Percentiles rank a stretch among this genome's conserved stretches.
These are phyloP conservation scores for Verticillium nonalfalfae DNA, from an alignment of 2,329 filamentous ascomycete genomes.

Conservation along the genomic window DNA sequence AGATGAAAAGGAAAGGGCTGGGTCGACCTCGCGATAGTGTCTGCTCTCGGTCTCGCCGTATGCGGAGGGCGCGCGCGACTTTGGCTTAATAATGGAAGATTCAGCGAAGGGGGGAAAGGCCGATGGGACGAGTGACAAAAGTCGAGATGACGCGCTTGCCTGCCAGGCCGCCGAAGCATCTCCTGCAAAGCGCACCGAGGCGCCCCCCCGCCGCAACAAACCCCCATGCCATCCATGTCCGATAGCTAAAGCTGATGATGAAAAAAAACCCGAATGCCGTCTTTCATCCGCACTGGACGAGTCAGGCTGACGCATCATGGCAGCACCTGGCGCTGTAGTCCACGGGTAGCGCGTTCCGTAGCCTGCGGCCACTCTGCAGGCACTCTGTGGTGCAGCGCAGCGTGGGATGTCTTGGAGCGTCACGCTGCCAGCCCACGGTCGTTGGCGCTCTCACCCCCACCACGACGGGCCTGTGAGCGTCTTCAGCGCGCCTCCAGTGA, in stretches of 20 bases:
- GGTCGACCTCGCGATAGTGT: background rate
- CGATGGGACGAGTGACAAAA: constrained; percentile 3
- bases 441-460: background rate
- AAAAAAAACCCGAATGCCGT: background rate
- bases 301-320: background rate
- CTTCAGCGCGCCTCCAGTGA: background rate
- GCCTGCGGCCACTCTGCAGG: background rate
- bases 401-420: background rate
- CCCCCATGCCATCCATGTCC: background rate
- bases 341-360: background rate
- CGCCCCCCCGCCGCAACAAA: background rate
- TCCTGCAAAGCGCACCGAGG: background rate
- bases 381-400: background rate
- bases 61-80: background rate
- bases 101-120: constrained; percentile 10
- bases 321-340: background rate
- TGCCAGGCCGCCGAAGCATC: background rate
- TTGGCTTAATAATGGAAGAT: constrained; percentile 19
- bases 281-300: background rate
- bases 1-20: background rate
- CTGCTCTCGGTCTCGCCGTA: background rate
- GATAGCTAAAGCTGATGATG: background rate
- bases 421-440: background rate
- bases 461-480: background rate
- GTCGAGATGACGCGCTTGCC: background rate